Evolutionary conservation across 345 rosid genomes (phyloP), one percentile per base, ranked within the genome.

Genomic region (Cardamine chenopodiifolia): DNA sequence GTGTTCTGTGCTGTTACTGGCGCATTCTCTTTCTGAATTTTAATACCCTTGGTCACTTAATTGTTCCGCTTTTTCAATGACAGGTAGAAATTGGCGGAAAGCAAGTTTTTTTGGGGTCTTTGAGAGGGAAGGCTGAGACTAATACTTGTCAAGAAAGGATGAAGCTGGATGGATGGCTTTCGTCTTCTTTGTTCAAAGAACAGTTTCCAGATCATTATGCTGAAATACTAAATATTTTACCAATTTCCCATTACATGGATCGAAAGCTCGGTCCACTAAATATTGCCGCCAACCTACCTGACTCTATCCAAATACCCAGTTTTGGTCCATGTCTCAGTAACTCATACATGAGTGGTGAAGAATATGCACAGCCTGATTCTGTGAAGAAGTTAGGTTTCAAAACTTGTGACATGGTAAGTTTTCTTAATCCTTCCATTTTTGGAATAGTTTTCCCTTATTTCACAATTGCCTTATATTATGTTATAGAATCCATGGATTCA

Each of bases 141-240:
- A 84, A 83, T 74, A 85, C 72, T 62, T 84, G 92, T 80, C 80
- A 89, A 74, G 97, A 92, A 83, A 86, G 62, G 74, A 72, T 95
- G 79, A 92, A 92, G 80, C 77, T 95, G 83, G 87, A 89, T 79
- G 96, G 92, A 63, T 90, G 97, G 98, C 88, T 95, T 80, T 86
- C 97, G 55, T 84, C 99, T 79, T 80, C 58, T 32, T 78, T 87
- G 74, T 92, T 95, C 72, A 80, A 83, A 78, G 89, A 92, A 75
- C 94, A 89, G 67, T 90, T 95, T 79, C 91, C 98, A 14, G 83
- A 80, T 66, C 99, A 95, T 80, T 89, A 78, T 68, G 73, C 88
- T 35, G 92, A 92, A 79, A 79, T 92, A 54, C 77, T 90, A 66
- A 86, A 67, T 29, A 67, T 86, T 63, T 79, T 92, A 69, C 98